Base-by-base conservation (phyloP, 208 protist genomes). In the Trypanosoma cruzi region DNA sequence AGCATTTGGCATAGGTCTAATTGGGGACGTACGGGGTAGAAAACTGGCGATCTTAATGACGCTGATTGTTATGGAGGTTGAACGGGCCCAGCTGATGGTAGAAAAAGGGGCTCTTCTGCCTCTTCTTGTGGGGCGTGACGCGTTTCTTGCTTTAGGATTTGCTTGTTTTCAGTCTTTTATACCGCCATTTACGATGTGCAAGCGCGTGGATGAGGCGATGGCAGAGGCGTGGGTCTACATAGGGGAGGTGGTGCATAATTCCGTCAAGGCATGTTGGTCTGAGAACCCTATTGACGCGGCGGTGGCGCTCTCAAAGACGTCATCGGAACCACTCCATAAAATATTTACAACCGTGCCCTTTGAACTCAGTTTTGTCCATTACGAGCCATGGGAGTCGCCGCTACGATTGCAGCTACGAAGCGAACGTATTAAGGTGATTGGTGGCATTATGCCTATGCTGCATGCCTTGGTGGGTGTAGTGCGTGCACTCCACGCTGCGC, bases 41-140 rank as follows among this genome's bases (percentile, higher is more conserved):
- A 82, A 85, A 0, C 37, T 82, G 14, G 64, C 86, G 22, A 85
- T 94, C 67, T 63, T 90, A 60, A 81, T 77, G 31, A 60, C 71
- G 11, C 61, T 88, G 7, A 77, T 94, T 49, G 74, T 89, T 40
- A 85, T 90, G 81, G 78, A 84, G 29, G 79, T 85, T 66, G 73
- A 91, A 69, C 82, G 83, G 49, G 66, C 66, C 13, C 71, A 73
- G 0, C 73, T 70, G 4, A 73, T 69, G 0, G 44, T n/a, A n/a
- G n/a, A 3, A 13, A 73, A 77, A 0, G 71, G 60, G 6, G 24
- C 82, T 13, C 4, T 66, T n/a, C 84, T 85, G 20, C 55, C 81
- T 16, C 20, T 75, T 3, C 37, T 71, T 49, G 68, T 88, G 18
- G 70, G 68, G 5, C 73, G 85, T n/a, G 85, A 90, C 52, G 60